Conservation (phyloP, 257 asterid genomes). For the Voacanga thouarsii region DNA sequence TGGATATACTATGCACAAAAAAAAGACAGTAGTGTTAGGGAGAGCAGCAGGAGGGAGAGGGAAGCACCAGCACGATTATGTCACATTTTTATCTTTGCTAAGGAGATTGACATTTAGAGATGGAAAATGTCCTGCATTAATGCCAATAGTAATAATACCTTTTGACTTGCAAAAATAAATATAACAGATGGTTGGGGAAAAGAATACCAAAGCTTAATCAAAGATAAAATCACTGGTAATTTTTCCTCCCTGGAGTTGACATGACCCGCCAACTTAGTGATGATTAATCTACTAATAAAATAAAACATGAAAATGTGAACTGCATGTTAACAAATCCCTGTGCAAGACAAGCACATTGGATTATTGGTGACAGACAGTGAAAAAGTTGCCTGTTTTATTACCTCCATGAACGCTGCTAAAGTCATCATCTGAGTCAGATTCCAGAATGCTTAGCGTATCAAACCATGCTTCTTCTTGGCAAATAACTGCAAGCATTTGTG, state of each 20-base stretch:
- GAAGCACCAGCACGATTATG: background rate
- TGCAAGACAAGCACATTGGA: background rate
- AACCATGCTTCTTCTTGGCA: constrained; percentile 89
- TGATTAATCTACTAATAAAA: background rate
- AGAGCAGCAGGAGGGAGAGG: background rate
- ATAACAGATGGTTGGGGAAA: background rate
- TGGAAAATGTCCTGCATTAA: background rate
- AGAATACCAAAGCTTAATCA: background rate
- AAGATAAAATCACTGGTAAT: background rate
- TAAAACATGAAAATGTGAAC: background rate
- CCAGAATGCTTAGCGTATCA: constrained; percentile 81
- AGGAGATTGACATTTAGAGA: background rate
- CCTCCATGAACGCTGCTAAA: constrained; percentile 91
- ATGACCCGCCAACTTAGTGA: background rate
- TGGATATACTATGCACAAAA: background rate
- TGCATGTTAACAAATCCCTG: background rate
- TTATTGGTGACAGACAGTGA: background rate
- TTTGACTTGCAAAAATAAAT: background rate
- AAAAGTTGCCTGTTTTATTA: constrained; percentile 26
- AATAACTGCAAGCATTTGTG: constrained; percentile 45
- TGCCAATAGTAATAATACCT: background rate
- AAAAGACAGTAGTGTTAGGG: background rate
- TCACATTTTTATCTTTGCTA: background rate
- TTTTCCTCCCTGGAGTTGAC: background rate
- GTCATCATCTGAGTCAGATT: constrained; percentile 93